Evolutionary conservation across 768 basidiomycete genomes (phyloP).

Genomic region (Termitomyces sp.): DNA sequence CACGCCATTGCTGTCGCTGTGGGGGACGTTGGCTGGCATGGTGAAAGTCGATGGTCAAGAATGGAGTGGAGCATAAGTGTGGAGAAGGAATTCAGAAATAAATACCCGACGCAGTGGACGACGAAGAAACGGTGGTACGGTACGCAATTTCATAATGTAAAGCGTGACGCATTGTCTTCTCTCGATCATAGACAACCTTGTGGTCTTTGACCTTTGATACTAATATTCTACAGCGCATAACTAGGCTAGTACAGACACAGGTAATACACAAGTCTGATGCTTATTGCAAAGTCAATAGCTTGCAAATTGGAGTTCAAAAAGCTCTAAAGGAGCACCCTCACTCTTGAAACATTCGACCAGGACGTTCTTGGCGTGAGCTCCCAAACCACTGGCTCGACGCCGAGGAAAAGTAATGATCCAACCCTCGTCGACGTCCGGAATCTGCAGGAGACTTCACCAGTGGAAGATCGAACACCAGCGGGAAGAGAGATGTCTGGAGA

Average conservation of each 20-base stretch:
- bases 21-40: not conserved
- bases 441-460: not conserved
- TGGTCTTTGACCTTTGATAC: not conserved
- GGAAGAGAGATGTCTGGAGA: conserved; percentile 1
- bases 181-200: not conserved
- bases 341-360: not conserved
- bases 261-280: not conserved
- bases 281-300: too few species aligned
- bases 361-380: not conserved
- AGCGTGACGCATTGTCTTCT: conserved; percentile 9
- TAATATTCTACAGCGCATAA: not conserved
- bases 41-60: not conserved
- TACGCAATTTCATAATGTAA: conserved; percentile 21
- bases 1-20: not conserved
- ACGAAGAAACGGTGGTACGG: conserved; percentile 33
- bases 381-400: conserved; percentile 1
- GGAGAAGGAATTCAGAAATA: conserved; percentile 15
- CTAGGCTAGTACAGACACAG: not conserved
- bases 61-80: conserved; percentile 18
- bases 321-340: not conserved
- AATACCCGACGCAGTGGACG: conserved; percentile 34
- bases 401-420: conserved; percentile 6
- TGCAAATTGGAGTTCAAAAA: not conserved
- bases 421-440: conserved; percentile 2
- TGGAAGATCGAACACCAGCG: not conserved